Evolutionary conservation across 2,329 filamentous ascomycete species (phyloP).

Genomic region (Penicillium sp.): DNA sequence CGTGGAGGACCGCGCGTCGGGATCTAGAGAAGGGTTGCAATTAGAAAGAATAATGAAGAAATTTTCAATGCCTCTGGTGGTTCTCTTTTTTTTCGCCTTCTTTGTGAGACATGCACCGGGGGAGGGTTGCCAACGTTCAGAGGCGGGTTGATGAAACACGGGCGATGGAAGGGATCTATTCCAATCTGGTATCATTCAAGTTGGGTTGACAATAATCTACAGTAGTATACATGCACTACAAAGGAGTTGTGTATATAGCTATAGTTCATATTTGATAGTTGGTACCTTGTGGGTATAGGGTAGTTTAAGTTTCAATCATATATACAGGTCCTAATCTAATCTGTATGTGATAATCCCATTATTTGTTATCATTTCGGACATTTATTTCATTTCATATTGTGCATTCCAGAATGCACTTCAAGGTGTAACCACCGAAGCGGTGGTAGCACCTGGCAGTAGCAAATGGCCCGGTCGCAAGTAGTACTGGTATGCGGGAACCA

Average conservation of each 20-base stretch:
- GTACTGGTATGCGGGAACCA: background rate
- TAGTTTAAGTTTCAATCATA: no score
- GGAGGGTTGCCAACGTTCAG: background rate
- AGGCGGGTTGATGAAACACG: background rate
- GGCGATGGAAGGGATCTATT: no score
- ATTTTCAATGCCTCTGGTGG: background rate
- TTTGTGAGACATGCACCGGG: background rate
- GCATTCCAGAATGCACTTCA: background rate
- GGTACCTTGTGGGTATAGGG: no score
- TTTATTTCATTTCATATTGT: background rate
- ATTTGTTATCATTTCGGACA: no score
- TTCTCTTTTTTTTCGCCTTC: background rate
- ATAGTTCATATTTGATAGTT: background rate
- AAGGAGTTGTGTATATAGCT: no score
- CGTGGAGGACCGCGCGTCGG: conserved; percentile 17
- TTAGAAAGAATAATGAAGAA: background rate
- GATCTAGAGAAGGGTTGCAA: conserved; percentile 1
- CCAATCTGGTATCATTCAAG: background rate
- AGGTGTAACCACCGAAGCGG: background rate
- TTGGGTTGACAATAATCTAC: no score
- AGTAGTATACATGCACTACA: no score
- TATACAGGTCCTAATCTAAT: no score
- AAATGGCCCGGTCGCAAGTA: conserved; percentile 3
- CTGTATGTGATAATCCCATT: no score
- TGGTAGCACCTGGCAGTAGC: background rate